Percentiles rank a stretch among this genome's conserved stretches.
Evolutionary conservation across 352 stramenopile genomes (phyloP).

Genomic region (Blastocystis hominis): DNA sequence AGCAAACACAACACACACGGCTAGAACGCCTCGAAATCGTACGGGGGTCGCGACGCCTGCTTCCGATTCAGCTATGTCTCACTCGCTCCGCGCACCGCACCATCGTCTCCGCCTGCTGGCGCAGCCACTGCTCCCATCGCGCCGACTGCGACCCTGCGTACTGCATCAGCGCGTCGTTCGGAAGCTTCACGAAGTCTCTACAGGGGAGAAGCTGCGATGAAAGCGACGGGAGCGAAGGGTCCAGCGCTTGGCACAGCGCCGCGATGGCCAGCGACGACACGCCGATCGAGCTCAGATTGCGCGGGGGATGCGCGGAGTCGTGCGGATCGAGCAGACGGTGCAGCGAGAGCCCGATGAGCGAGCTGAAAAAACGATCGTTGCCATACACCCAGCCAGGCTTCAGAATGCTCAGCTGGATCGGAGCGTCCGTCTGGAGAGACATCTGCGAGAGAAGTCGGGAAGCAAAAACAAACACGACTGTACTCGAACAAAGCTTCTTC

Average conservation of each 20-base stretch:
- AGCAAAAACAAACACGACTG: background rate
- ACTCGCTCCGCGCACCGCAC: background rate
- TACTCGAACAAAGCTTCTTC: slow-evolving; percentile 38
- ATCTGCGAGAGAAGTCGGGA: background rate
- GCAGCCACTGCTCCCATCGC: background rate
- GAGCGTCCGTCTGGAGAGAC: slow-evolving; percentile 31
- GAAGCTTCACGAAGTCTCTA: slow-evolving; percentile 10
- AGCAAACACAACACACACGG: slow-evolving; percentile 42
- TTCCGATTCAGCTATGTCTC: slow-evolving; percentile 10
- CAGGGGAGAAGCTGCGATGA: background rate
- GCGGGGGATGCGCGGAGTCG: background rate
- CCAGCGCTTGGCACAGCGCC: slow-evolving; percentile 3
- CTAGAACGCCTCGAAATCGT: slow-evolving; percentile 49
- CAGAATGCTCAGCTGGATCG: slow-evolving; percentile 29
- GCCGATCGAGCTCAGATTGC: slow-evolving; percentile 37
- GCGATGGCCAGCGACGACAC: slow-evolving; percentile 24
- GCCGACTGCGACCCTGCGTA: background rate
- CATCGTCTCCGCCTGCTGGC: background rate
- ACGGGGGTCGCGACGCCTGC: slow-evolving; percentile 22
- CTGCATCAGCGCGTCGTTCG: background rate
- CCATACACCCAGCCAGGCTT: slow-evolving; percentile 50
- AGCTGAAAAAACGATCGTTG: background rate
- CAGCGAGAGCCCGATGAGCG: background rate
- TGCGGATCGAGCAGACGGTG: background rate
- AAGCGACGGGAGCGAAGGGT: background rate